Percentiles rank a stretch among this genome's conserved stretches.
Conservation (phyloP, 164 flowering plant species). For the Berberis vulgaris region DNA sequence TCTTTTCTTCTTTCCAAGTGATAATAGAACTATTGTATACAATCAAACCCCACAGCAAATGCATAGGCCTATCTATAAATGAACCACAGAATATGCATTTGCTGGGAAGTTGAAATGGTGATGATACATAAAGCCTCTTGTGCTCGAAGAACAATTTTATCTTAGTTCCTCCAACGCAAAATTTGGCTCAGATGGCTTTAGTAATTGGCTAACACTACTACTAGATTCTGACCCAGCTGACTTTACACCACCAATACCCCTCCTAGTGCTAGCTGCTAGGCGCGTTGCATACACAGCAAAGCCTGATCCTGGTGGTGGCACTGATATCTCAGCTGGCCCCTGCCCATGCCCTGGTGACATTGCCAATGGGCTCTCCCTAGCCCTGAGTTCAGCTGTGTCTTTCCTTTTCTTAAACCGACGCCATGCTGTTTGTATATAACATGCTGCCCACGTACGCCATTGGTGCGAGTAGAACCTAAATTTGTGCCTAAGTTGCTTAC, state of each 20-base stretch:
- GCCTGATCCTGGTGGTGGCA: constrained; percentile 15
- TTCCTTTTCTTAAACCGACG: constrained; percentile 47
- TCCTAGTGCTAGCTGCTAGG: constrained; percentile 33
- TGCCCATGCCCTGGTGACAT: constrained; percentile 8
- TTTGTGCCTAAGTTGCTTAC: constrained; percentile 73
- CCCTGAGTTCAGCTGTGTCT: constrained; percentile 30
- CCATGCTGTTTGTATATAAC: constrained; percentile 89
- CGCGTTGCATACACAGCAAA: constrained; percentile 33
- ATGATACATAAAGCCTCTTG: too few relatives aligned
- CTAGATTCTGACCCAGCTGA: constrained; percentile 23
- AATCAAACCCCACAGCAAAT: too few relatives aligned
- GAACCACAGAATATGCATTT: too few relatives aligned
- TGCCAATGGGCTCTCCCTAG: constrained; percentile 26
- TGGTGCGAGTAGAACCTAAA: constrained; percentile 83
- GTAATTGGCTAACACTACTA: constrained; percentile 26
- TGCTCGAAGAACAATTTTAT: neutral
- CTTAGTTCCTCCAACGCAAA: constrained; percentile 41
- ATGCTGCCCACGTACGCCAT: constrained; percentile 91
- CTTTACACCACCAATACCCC: constrained; percentile 15
- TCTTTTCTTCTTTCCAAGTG: too few relatives aligned
- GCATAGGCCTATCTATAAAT: too few relatives aligned
- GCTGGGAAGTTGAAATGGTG: too few relatives aligned
- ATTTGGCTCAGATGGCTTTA: constrained; percentile 76
- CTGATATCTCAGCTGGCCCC: neutral
- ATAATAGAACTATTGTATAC: too few relatives aligned